Evolutionary conservation across 805 yeast species (phyloP).

Genomic region (Saccharomyces kudriavzevii): DNA sequence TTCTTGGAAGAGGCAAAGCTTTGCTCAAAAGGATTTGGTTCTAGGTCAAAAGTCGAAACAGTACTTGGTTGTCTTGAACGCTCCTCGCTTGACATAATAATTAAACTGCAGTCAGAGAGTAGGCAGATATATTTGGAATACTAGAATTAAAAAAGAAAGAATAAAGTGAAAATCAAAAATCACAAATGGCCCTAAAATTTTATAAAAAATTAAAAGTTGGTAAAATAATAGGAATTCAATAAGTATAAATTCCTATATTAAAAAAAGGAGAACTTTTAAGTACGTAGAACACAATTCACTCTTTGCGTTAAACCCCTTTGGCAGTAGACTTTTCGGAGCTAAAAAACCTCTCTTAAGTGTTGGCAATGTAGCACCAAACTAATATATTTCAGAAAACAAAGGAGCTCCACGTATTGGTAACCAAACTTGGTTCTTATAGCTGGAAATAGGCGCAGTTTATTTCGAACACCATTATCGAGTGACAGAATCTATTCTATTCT

Average conservation of each 20-base stretch:
- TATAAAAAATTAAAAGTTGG: background rate
- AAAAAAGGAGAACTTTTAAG: background rate
- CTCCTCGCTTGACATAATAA: background rate
- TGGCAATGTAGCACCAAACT: background rate
- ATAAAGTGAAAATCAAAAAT: background rate
- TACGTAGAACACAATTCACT: background rate
- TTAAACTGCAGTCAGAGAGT: background rate
- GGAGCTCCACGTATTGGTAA: background rate
- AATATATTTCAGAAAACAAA: background rate
- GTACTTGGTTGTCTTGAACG: background rate
- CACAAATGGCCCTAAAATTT: background rate
- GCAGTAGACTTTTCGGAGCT: background rate
- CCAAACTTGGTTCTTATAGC: background rate
- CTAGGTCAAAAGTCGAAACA: conserved; percentile 55
- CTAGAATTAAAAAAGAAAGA: background rate
- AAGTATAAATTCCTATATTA: background rate
- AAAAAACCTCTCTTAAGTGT: background rate
- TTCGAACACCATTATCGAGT: background rate
- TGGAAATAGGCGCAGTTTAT: background rate
- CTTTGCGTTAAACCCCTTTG: background rate
- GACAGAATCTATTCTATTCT: background rate
- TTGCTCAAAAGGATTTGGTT: conserved; percentile 92
- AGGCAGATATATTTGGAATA: background rate
- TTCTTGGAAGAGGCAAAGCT: conserved; percentile 64
- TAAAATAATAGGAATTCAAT: background rate